Percentiles rank a stretch among this genome's conserved stretches.
These are phyloP conservation scores for Suillus paluster DNA, from an alignment of 768 basidiomycete genomes.

Conservation along the genomic window DNA sequence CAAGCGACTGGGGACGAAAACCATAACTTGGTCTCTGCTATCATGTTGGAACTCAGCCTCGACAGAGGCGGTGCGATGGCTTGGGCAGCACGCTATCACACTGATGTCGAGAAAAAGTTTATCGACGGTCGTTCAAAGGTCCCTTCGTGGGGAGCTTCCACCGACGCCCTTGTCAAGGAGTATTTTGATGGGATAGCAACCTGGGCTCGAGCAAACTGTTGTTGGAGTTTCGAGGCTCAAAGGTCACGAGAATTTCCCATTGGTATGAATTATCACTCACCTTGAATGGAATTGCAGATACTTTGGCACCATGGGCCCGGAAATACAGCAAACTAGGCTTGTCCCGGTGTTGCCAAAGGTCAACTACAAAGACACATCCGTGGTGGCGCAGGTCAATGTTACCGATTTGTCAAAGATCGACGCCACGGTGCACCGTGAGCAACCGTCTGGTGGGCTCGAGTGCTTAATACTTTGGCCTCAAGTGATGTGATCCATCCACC, in stretches of 20 bases:
- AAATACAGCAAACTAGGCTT: slow-evolving; percentile 26
- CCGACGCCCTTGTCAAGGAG: slow-evolving; percentile 27
- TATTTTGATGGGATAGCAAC: slow-evolving; percentile 31
- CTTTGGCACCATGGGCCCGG: slow-evolving; percentile 31
- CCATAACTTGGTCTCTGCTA: slow-evolving; percentile 39
- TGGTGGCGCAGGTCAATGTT: neutral
- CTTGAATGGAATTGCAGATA: slow-evolving; percentile 19
- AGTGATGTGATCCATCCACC: neutral
- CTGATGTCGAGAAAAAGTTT: slow-evolving; percentile 20
- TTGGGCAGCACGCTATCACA: slow-evolving; percentile 24
- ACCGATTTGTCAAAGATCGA: neutral
- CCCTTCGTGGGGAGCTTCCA: slow-evolving; percentile 31
- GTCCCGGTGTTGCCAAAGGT: slow-evolving; percentile 10
- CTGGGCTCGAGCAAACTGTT: slow-evolving; percentile 29
- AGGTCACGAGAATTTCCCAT: neutral
- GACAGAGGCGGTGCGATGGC: slow-evolving; percentile 33
- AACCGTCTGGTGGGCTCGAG: neutral
- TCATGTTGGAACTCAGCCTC: slow-evolving; percentile 34
- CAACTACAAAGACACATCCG: neutral
- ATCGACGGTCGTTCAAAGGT: slow-evolving; percentile 23
- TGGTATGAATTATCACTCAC: neutral
- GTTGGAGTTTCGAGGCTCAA: slow-evolving; percentile 36
- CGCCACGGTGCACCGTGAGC: neutral
- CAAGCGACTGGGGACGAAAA: slow-evolving; percentile 36
- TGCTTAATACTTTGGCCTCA: no score